phyloP scores from a whole-genome alignment of 2,329 filamentous ascomycete species.

The Botryotinia convoluta region DNA sequence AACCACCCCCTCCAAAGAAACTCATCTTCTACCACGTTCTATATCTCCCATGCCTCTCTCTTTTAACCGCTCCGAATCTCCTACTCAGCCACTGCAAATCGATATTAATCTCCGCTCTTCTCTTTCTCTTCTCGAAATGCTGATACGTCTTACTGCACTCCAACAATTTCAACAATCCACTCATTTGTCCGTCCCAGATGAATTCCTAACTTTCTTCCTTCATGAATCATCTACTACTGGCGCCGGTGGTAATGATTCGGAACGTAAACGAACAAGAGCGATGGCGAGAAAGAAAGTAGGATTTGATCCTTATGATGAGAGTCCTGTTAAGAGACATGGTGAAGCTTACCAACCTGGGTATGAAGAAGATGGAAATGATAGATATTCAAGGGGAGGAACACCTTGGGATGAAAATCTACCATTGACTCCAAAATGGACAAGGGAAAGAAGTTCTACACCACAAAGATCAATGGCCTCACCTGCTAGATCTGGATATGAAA shows the following conservation, averaged over 20 bases:
- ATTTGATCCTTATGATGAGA: constrained; percentile 71
- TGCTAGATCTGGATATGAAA: no score
- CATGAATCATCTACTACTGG: constrained; percentile 65
- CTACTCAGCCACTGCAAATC: constrained; percentile 32
- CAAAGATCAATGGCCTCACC: neutral
- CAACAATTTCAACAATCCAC: constrained; percentile 74
- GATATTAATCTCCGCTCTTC: constrained; percentile 59
- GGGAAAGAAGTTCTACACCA: constrained; percentile 13
- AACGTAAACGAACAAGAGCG: constrained; percentile 56
- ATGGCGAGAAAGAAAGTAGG: constrained; percentile 62
- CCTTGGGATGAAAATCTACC: constrained; percentile 25
- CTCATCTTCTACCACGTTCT: constrained; percentile 18
- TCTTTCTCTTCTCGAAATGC: constrained; percentile 69
- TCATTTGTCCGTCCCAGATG: constrained; percentile 68
- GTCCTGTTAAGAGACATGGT: constrained; percentile 58
- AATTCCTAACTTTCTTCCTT: constrained; percentile 72
- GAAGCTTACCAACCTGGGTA: constrained; percentile 58
- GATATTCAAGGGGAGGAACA: constrained; percentile 26
- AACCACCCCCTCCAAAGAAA: constrained; percentile 21
- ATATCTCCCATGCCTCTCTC: constrained; percentile 12
- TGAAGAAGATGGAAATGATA: constrained; percentile 29
- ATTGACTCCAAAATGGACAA: neutral
- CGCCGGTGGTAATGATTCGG: constrained; percentile 58
- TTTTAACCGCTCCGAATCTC: constrained; percentile 2
- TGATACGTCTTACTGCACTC: constrained; percentile 67